Percentiles rank a stretch among this genome's conserved stretches.
Conservation (phyloP, 2,329 filamentous ascomycete species). For the Fusarium armeniacum region DNA sequence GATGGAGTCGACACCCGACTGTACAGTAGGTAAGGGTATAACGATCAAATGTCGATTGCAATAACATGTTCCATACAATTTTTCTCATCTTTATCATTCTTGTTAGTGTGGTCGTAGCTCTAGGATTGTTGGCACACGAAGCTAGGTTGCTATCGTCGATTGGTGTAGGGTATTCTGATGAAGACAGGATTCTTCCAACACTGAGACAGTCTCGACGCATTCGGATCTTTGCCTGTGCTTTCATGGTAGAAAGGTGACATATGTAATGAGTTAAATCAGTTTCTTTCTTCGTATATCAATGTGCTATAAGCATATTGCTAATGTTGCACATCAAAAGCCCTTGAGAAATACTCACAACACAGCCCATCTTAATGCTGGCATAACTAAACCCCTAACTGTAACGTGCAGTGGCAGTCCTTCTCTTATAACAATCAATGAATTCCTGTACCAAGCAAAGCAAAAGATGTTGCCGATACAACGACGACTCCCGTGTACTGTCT, state of each 20-base stretch:
- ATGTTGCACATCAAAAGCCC: neutral
- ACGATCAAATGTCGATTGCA: neutral
- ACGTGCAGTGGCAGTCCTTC: too few species aligned
- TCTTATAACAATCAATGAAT: neutral
- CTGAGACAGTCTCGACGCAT: neutral
- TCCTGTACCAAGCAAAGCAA: neutral
- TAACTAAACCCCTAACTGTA: fast-evolving
- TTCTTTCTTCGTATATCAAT: neutral
- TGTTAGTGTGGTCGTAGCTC: neutral
- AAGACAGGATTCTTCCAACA: too few species aligned
- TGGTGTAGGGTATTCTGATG: neutral
- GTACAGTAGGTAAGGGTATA: too few species aligned
- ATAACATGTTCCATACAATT: too few species aligned
- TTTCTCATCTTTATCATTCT: neutral
- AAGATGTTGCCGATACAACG: neutral
- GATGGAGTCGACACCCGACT: neutral
- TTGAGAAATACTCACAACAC: too few species aligned
- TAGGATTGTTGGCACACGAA: neutral
- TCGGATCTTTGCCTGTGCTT: neutral
- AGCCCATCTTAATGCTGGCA: neutral
- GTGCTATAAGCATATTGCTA: neutral
- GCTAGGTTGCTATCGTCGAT: too few species aligned
- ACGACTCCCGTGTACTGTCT: neutral
- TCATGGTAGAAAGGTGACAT: too few species aligned
- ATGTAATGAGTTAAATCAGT: neutral